Percentiles rank a stretch among this genome's conserved stretches.
These are phyloP conservation scores for Schwanniomyces yamadae DNA, from an alignment of 805 yeast species.

Conservation along the genomic window DNA sequence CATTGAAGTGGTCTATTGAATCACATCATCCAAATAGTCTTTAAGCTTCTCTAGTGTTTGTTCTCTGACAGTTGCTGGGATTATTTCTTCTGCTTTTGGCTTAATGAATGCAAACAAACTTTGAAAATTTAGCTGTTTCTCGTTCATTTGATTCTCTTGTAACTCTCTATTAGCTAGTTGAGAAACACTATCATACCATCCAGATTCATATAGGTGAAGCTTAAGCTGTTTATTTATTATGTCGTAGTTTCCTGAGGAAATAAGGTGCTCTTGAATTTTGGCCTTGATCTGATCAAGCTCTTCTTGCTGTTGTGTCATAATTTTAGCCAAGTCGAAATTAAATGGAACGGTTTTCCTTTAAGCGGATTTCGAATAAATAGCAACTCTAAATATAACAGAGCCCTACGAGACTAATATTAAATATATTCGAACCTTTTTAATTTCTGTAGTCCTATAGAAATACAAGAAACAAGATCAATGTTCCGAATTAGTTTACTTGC, in stretches of 20 bases:
- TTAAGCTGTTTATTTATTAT: conserved; percentile 63
- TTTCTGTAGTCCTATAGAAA: no score
- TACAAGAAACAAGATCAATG: no score
- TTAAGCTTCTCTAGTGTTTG: conserved; percentile 59
- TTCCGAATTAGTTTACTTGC: no score
- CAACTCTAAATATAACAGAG: no score
- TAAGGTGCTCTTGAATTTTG: conserved; percentile 67
- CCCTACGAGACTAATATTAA: no score
- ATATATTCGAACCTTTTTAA: no score
- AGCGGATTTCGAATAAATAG: no score
- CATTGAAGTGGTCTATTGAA: conserved; percentile 23
- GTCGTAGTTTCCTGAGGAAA: conserved; percentile 79
- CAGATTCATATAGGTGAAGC: conserved; percentile 66
- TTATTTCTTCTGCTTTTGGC: conserved; percentile 67
- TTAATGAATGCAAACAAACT: conserved; percentile 52
- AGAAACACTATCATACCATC: conserved; percentile 81
- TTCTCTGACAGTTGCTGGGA: conserved; percentile 63
- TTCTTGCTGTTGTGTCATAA: conserved; percentile 29
- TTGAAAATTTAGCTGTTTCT: conserved; percentile 46
- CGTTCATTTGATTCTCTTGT: conserved; percentile 24
- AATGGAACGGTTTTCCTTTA: no score
- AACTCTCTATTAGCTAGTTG: conserved; percentile 52
- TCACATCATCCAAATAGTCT: conserved; percentile 52
- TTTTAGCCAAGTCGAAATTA: no score
- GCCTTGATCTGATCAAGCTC: conserved; percentile 48